Conservation (phyloP, 805 yeast genomes). For the Kazachstania bromeliacearum region DNA sequence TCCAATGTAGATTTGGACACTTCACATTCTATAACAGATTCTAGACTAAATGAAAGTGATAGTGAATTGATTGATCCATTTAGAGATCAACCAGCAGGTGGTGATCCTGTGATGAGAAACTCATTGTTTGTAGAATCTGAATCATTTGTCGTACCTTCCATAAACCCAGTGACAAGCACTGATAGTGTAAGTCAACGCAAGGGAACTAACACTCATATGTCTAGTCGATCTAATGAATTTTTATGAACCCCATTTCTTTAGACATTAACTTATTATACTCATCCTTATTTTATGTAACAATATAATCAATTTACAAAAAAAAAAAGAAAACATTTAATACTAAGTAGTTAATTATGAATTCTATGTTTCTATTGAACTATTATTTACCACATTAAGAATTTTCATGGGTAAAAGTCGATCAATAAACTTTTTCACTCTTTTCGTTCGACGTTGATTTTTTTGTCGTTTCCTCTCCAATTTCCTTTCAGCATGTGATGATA, state of each 20-base stretch:
- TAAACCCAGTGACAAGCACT: too few species aligned
- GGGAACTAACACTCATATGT: too few species aligned
- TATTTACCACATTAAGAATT: too few species aligned
- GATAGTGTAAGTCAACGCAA: too few species aligned
- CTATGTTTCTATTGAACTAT: too few species aligned
- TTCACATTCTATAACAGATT: neutral
- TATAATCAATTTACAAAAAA: too few species aligned
- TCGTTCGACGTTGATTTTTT: too few species aligned
- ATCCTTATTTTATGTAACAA: neutral
- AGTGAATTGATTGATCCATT: slow-evolving; percentile 2
- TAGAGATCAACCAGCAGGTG: neutral
- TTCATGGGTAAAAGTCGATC: too few species aligned
- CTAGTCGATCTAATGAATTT: neutral
- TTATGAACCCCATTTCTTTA: neutral
- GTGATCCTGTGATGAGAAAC: neutral
- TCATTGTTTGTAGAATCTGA: slow-evolving; percentile 2
- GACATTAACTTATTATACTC: neutral
- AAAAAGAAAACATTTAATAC: too few species aligned
- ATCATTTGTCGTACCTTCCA: slow-evolving; percentile 1
- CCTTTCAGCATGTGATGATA: neutral
- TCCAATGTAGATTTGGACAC: neutral
- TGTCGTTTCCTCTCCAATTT: too few species aligned
- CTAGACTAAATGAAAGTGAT: neutral
- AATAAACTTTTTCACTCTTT: too few species aligned
- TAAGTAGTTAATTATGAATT: too few species aligned